Conservation (phyloP, 2,329 filamentous ascomycete species). For the Celoporthe dispersa region DNA sequence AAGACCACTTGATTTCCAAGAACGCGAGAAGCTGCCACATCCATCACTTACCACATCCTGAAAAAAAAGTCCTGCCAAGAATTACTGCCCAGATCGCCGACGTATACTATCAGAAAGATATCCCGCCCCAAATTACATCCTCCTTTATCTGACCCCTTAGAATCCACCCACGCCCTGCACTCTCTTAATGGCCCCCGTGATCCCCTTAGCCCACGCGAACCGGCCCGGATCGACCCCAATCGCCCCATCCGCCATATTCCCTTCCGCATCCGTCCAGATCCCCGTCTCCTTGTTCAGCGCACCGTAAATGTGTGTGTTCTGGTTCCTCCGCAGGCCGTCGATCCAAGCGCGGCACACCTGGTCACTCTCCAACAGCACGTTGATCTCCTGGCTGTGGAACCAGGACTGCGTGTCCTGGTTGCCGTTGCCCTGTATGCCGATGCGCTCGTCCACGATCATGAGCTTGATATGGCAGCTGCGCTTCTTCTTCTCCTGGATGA, state of each 20-base stretch:
- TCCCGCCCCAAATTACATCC: background rate
- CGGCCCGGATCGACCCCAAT: constrained; percentile 57
- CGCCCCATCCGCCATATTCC: constrained; percentile 52
- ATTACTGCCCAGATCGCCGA: background rate
- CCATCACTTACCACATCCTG: background rate
- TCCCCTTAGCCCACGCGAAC: constrained; percentile 62
- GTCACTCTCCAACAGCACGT: constrained; percentile 71
- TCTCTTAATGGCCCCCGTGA: constrained; percentile 61
- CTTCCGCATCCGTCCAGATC: constrained; percentile 62
- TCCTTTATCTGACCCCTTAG: background rate
- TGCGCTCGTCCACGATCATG: constrained; percentile 70
- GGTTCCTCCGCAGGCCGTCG: constrained; percentile 56
- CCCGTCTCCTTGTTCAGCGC: constrained; percentile 58
- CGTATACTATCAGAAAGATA: background rate
- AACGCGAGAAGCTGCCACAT: background rate
- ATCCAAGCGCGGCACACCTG: constrained; percentile 67
- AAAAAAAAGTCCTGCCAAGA: background rate
- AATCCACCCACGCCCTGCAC: constrained; percentile 62
- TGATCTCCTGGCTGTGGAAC: constrained; percentile 79
- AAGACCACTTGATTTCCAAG: background rate
- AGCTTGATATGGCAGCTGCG: constrained; percentile 79
- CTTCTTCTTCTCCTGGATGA: constrained; percentile 67
- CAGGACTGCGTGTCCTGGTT: constrained; percentile 83
- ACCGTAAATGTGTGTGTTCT: constrained; percentile 67
- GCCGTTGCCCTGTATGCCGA: constrained; percentile 75